Evolutionary conservation across 805 yeast genomes (phyloP), one percentile per base, ranked within the genome.

Genomic region (Candida manassasensis): DNA sequence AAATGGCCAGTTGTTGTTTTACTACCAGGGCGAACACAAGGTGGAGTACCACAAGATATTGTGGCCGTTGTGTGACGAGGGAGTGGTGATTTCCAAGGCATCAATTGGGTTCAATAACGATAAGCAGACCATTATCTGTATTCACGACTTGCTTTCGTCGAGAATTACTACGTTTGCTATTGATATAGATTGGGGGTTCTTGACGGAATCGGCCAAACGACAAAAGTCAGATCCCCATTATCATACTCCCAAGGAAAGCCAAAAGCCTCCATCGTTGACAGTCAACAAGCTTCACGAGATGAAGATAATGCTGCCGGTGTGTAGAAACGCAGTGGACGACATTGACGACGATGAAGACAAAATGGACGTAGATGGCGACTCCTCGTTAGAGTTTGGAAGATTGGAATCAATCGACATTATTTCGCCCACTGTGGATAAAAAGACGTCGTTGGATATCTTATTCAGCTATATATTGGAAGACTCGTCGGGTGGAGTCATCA

Each of bases 1-100:
- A 37, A 75, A 77, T 44, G 95, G 93, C 1, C 63, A 67, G 37
- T 56, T 80, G 27, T 61, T 70, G 16, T 54, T 81, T 19, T 78
- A 79, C 63, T 81, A 73, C 49, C 90, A 81, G 51, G 77, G 79
- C 13, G 79, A 73, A 40, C 79, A 73, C 45, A 72, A 75, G 31
- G 67, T 77, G 14, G 84, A 79, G 39, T 81, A 77, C 48, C 64
- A 64, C 40, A 69, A 68, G 41, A 42, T 61, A 2, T 39, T 61
- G 3, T 31, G 50, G 3, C 38, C 40, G 7, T 44, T 74, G 16
- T 36, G 49, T 12, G 69, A 64, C 7, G 53, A 40, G 3, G 43
- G 45, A 6, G 32, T 36, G 3, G 29, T 51, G 4, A 36, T 53
- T 19, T 42, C 55, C n/a, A 43, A 45, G n/a, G 69, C 80, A 0